A percentile compares a stretch with the other conserved stretches of the same genome.
Evolutionary conservation across 768 basidiomycete genomes (phyloP).

Genomic region (Hericium alpestre): DNA sequence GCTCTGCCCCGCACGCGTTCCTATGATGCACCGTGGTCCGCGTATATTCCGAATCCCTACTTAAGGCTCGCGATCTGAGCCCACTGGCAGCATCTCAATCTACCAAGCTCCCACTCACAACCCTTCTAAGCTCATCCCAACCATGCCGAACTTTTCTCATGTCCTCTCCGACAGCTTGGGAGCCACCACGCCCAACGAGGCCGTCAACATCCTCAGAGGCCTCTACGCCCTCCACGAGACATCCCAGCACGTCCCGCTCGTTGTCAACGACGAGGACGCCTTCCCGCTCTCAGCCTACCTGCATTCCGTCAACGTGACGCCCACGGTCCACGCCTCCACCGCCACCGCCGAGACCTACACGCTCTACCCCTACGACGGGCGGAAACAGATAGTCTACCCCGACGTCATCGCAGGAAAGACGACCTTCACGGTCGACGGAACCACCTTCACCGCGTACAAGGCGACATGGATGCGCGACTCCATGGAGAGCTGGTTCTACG

Average conservation of each 20-base stretch:
- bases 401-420: not conserved
- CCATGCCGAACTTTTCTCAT: not conserved
- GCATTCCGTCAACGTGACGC: not conserved
- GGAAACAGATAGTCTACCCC: not conserved
- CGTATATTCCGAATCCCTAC: too few species aligned
- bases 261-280: not conserved
- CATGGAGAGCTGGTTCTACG: not conserved
- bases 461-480: not conserved
- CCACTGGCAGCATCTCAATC: too few species aligned
- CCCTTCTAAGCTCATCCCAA: too few species aligned
- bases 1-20: too few species aligned
- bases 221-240: not conserved
- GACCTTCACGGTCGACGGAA: not conserved
- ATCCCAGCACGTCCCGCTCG: not conserved
- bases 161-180: not conserved
- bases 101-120: too few species aligned
- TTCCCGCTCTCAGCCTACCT: slow-evolving; percentile 2
- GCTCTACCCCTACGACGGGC: not conserved
- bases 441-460: not conserved
- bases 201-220: not conserved
- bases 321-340: not conserved
- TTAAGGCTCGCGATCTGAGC: too few species aligned
- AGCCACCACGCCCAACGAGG: not conserved
- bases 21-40: too few species aligned
- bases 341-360: not conserved